Base-by-base conservation (phyloP, 2,329 filamentous ascomycete genomes). In the Colletotrichum lini region DNA sequence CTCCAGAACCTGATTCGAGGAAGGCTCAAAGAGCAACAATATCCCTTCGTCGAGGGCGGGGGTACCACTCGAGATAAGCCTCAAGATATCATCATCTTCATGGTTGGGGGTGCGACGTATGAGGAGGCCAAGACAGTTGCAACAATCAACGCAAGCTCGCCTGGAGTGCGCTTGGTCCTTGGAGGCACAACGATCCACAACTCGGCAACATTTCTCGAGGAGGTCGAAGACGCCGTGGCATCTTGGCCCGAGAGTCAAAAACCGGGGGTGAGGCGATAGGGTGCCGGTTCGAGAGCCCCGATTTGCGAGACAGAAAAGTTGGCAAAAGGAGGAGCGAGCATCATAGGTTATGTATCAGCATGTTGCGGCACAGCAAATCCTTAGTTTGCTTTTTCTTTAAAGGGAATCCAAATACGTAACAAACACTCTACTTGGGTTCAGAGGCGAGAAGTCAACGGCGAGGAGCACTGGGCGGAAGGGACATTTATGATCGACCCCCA, bases 61-160 rank as follows among this genome's bases (percentile, higher is more conserved):
- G 93, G 93, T 2, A 90, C 93, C 15, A 98, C 95, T 13, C 90
- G 93, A 73, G 97, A 99, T 78, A 98, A 98, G 80, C 96, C 96
- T 4, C 96, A 99, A 80, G 97, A 99, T 79, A 93, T 99, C 50
- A 90, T 99, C 53, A 90, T 99, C 9, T 99, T 99, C 79, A 95
- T 99, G 78, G 87, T 98, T 30, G 96, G 96, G 7, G 96, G 96
- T 3, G 91, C 93, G 21, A 99, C 96, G 0, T 99, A 98, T 78
- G 96, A 99, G 81, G 96, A 99, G 81, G 95, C 96, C 7, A 98
- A 98, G 84, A 95, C 94, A 87, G 91, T 98, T 49, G 94, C 96
- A n/a, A 91, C 95, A 75, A 91, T 99, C 70, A 99, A 99, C 82
- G 95, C 95, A 21, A 94, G 92, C 68, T 93, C 93, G 13, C 95